Evolutionary conservation across 371 early-diverging fungal genomes (phyloP), one percentile per base, ranked within the genome.

Genomic region (Massospora cicadina): DNA sequence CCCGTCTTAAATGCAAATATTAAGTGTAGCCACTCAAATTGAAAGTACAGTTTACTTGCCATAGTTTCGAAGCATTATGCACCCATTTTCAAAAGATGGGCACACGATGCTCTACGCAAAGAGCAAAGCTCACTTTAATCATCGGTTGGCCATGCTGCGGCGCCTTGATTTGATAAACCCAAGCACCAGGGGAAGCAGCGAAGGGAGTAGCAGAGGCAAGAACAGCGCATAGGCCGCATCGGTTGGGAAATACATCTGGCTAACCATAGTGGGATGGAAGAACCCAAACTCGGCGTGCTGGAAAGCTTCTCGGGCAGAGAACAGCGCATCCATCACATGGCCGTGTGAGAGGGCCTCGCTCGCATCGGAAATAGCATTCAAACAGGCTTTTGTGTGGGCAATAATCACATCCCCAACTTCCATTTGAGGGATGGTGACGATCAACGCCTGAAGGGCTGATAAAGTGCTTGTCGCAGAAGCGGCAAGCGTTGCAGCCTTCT

Each of bases 121-220:
- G n/a, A n/a, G n/a, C n/a, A n/a, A n/a, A n/a, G n/a, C n/a, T n/a
- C n/a, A n/a, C n/a, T n/a, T n/a, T n/a, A n/a, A n/a, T n/a, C n/a
- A n/a, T n/a, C n/a, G n/a, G n/a, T n/a, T 43, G 43, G 43, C 43
- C 43, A 43, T 43, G 43, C 10, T 10, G 5, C 43, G 43, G 43
- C 43, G 43, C 43, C 26, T 57, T 57, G 58, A 23, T 57, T 57
- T 57, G 26, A 57, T 12, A 57, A 57, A 25, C 23, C 25, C 58
- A 23, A 57, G 23, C 23, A n/a, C 26, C 13, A 57, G 13, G 17
- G 58, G 58, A 57, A 27, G 23, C 17, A 57, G 7, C 12, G 58
- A 10, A 33, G 23, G 53, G 27, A 66, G 2, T 17, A 33, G 53
- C 21, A 29, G 27, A 54, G 27, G 31, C 26, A 61, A 25, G 24